These are phyloP conservation scores for Coelastrella sp. DNA, from an alignment of 139 green algal genomes.

Conservation along the genomic window DNA sequence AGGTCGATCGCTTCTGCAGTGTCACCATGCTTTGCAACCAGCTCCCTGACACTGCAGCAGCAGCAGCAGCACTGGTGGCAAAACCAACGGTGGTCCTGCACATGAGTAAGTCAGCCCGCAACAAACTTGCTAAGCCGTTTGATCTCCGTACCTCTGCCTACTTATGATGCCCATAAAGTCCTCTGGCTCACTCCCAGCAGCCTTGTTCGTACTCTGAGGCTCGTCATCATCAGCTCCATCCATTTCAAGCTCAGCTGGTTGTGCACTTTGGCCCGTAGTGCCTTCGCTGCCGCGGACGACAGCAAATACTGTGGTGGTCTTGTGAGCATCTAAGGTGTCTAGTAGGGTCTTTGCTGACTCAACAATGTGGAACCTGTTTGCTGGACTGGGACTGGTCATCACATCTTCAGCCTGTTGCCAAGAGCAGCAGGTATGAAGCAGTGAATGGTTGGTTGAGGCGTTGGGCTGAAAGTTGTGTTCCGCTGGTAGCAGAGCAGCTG, in stretches of 20 bases:
- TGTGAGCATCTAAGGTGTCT: constrained; percentile 56
- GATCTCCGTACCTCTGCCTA: constrained; percentile 15
- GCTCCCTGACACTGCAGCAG: constrained; percentile 37
- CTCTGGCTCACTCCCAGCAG: background rate
- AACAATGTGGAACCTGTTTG: background rate
- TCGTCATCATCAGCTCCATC: too few species aligned
- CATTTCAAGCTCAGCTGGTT: too few species aligned
- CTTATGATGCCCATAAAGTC: constrained; percentile 69
- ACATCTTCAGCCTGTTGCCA: constrained; percentile 54
- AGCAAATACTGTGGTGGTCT: constrained; percentile 56
- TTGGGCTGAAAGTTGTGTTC: background rate
- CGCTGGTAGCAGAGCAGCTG: background rate
- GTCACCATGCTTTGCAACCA: constrained; percentile 30
- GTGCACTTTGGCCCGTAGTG: too few species aligned
- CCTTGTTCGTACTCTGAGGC: background rate
- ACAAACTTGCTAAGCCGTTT: too few species aligned
- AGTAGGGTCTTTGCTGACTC: constrained; percentile 41
- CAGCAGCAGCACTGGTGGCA: background rate
- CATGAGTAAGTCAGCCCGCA: too few species aligned
- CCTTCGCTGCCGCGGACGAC: constrained; percentile 33
- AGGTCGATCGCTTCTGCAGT: constrained; percentile 19
- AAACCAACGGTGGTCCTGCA: too few species aligned
- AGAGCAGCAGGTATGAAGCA: background rate
- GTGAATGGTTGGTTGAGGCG: background rate
- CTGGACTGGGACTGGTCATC: constrained; percentile 43